A percentile compares a stretch with the other conserved stretches of the same genome.
These are phyloP conservation scores for Epichloe gansuensis DNA, from an alignment of 2,329 filamentous ascomycete species.

Conservation along the genomic window DNA sequence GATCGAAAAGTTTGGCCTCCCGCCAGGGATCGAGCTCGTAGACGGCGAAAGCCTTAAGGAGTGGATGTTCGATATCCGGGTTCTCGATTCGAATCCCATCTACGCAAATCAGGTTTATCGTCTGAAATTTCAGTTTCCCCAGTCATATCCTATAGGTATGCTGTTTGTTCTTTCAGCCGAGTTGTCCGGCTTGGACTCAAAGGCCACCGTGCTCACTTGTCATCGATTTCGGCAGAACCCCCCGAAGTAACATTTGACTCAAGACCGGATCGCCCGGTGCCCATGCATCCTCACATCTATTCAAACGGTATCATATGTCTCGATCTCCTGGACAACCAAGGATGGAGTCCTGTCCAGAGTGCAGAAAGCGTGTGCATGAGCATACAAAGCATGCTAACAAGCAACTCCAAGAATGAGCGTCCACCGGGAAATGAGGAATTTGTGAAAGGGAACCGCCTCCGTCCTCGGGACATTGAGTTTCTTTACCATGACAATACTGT, in stretches of 20 bases:
- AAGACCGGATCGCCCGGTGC: conserved; percentile 54
- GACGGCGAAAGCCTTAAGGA: conserved; percentile 61
- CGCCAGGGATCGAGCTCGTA: conserved; percentile 64
- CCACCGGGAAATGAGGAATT: conserved; percentile 87
- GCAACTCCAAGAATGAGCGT: conserved; percentile 82
- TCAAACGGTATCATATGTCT: conserved; percentile 98
- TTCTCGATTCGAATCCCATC: conserved; percentile 81
- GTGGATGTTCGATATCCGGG: conserved; percentile 85
- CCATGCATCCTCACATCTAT: conserved; percentile 95
- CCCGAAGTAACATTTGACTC: conserved; percentile 86
- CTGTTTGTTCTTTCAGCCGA: background rate
- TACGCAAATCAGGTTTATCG: conserved; percentile 72
- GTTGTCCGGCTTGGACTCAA: background rate
- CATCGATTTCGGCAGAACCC: conserved; percentile 47
- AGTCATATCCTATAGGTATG: conserved; percentile 79
- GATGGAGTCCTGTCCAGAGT: conserved; percentile 94
- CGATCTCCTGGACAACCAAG: conserved; percentile 73
- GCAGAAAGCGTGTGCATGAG: conserved; percentile 96
- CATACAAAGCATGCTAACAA: conserved; percentile 94
- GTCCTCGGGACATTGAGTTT: conserved; percentile 84
- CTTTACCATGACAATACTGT: conserved; percentile 85
- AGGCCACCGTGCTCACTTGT: background rate
- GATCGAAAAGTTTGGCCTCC: conserved; percentile 42
- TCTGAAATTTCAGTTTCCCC: conserved; percentile 74
- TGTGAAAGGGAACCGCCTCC: conserved; percentile 61